Evolutionary conservation across 352 stramenopile genomes (phyloP).

Genomic region (Pythium apleroticum): DNA sequence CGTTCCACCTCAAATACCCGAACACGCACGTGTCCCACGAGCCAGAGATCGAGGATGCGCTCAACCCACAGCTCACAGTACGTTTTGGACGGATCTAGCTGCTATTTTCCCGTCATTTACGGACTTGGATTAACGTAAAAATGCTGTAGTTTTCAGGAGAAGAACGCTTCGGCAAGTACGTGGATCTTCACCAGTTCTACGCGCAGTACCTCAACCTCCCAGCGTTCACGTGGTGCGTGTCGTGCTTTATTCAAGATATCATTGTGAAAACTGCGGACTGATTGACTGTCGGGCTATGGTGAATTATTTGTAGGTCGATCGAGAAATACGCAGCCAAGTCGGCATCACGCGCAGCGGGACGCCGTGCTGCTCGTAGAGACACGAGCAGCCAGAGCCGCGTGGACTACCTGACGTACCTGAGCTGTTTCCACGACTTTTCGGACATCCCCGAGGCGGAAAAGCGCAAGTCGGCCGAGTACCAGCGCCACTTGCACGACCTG

Average conservation of each 20-base stretch:
- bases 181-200: constrained; percentile 89
- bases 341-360: constrained; percentile 2
- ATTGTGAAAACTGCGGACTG: no score
- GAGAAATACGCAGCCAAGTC: constrained; percentile 28
- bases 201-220: constrained; percentile 73
- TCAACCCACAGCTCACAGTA: constrained; percentile 64
- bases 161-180: constrained; percentile 88
- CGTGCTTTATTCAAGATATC: no score
- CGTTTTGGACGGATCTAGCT: no score
- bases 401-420: constrained; percentile 77
- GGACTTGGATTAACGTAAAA: background rate
- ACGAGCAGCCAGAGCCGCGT: constrained; percentile 26
- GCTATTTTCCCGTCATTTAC: no score
- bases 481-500: constrained; percentile 72
- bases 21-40: constrained; percentile 68
- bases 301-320: constrained; percentile 22
- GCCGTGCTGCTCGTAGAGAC: constrained; percentile 27
- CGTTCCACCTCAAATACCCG: constrained; percentile 86
- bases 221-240: constrained; percentile 47
- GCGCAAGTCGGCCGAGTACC: constrained; percentile 48
- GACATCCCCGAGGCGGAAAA: constrained; percentile 62
- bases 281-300: no score
- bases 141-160: constrained; percentile 76
- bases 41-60: constrained; percentile 51
- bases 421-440: constrained; percentile 65